Conservation (phyloP, 495 filamentous ascomycete species). For the Aspergillus cavernicola region DNA sequence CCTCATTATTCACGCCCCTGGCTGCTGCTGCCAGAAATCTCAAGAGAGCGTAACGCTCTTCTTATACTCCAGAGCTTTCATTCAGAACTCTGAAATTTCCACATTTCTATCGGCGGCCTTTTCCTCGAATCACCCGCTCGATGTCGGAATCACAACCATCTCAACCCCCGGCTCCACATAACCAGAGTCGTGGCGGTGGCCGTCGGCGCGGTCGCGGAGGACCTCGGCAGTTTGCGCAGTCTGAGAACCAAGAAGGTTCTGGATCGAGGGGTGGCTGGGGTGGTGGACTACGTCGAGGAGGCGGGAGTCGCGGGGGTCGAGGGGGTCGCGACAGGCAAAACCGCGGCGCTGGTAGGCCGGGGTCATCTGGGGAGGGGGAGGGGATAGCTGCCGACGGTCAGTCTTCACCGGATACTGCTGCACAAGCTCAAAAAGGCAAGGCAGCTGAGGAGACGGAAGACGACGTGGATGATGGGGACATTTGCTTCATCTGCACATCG, state of each 20-base stretch:
- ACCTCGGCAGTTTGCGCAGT: conserved; percentile 24
- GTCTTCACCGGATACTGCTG: not conserved
- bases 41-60: conserved; percentile 11
- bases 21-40: conserved; percentile 1
- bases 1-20: conserved; percentile 6
- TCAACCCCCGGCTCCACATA: conserved; percentile 26
- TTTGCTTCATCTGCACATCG: conserved; percentile 97
- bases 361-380: conserved; percentile 2
- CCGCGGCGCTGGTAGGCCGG: conserved; percentile 17
- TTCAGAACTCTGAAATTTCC: not conserved
- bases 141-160: conserved; percentile 39
- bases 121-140: conserved; percentile 7
- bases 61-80: not conserved
- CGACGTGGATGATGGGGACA: conserved; percentile 65
- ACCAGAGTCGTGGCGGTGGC: conserved; percentile 32
- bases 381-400: not conserved
- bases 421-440: conserved; percentile 19
- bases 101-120: not conserved
- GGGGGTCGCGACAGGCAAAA: conserved; percentile 30
- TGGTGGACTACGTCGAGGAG: conserved; percentile 26
- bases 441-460: conserved; percentile 30
- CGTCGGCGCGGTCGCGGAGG: conserved; percentile 43
- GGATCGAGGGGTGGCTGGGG: conserved; percentile 33
- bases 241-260: conserved; percentile 22
- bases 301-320: conserved; percentile 24